Percentiles rank a stretch among this genome's conserved stretches.
Evolutionary conservation across 108 stramenopile genomes (phyloP).

Genomic region (Ochromonas danica): DNA sequence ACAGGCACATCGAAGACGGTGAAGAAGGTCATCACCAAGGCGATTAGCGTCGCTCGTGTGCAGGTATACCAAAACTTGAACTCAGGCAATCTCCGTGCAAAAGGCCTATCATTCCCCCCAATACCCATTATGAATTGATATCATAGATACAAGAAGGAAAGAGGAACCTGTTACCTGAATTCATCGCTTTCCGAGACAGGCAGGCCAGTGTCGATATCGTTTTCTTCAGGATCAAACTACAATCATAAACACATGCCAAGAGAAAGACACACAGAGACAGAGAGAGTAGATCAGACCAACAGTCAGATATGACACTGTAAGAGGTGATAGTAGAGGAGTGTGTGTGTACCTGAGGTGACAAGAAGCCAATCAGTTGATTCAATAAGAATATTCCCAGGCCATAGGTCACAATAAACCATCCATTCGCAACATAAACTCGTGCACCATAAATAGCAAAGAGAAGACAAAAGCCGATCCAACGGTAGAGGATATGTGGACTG

Average conservation of each 20-base stretch:
- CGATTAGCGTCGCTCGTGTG: constrained; percentile 67
- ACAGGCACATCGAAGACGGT: constrained; percentile 94
- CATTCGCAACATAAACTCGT: constrained; percentile 87
- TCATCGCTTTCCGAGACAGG: constrained; percentile 18
- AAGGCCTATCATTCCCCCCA: no score
- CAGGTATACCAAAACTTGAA: constrained; percentile 96
- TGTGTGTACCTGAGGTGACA: constrained; percentile 70
- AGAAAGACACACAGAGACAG: no score
- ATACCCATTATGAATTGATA: constrained; percentile 11
- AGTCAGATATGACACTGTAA: constrained; percentile 10
- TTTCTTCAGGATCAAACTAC: constrained; percentile 43
- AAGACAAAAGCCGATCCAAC: constrained; percentile 53
- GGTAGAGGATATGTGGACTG: constrained; percentile 56
- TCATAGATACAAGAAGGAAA: constrained; percentile 20
- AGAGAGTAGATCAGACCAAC: background rate
- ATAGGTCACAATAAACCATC: constrained; percentile 98
- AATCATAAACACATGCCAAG: no score
- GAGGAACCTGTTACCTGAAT: constrained; percentile 21
- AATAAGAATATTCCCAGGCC: constrained; percentile 96
- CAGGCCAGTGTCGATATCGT: constrained; percentile 13
- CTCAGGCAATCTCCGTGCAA: constrained; percentile 89
- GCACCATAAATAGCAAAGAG: constrained; percentile 76
- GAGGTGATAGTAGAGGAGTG: background rate
- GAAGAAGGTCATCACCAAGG: constrained; percentile 91
- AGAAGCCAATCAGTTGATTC: constrained; percentile 97